phyloP scores from a whole-genome alignment of 1,284 basidiomycete species.

The Jaminaea rosea region DNA sequence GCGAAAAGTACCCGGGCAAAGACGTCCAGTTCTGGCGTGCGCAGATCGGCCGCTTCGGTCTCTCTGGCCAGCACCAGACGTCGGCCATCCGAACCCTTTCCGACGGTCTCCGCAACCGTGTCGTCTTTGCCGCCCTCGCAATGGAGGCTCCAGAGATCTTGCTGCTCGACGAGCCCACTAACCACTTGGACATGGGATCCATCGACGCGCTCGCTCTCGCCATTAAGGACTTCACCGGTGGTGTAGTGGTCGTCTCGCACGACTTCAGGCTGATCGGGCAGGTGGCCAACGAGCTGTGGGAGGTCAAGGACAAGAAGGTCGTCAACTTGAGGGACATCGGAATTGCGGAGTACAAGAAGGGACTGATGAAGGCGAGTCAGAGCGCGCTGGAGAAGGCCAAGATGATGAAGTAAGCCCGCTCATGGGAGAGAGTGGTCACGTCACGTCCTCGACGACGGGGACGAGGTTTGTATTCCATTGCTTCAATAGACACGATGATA shows the following conservation, averaged over 20 bases:
- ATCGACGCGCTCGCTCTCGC: constrained; percentile 89
- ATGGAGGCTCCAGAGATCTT: constrained; percentile 50
- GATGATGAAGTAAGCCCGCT: constrained; percentile 17
- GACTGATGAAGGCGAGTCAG: constrained; percentile 34
- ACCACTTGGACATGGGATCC: constrained; percentile 82
- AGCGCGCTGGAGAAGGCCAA: constrained; percentile 44
- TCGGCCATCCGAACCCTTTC: constrained; percentile 79
- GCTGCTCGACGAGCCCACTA: constrained; percentile 60
- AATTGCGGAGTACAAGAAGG: constrained; percentile 46
- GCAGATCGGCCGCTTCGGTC: constrained; percentile 89
- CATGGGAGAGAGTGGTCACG: no score
- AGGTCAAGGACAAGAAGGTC: constrained; percentile 90
- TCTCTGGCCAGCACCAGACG: constrained; percentile 87
- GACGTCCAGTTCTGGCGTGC: constrained; percentile 86
- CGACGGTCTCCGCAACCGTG: constrained; percentile 89
- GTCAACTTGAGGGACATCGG: constrained; percentile 69
- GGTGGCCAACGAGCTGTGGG: constrained; percentile 81
- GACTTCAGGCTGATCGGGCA: constrained; percentile 42
- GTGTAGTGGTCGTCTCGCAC: constrained; percentile 58
- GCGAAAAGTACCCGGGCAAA: constrained; percentile 84
- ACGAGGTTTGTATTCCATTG: no score
- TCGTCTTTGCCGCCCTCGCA: constrained; percentile 76
- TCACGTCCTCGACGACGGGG: no score
- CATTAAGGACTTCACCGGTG: constrained; percentile 94
- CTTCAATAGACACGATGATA: no score